A percentile compares a stretch with the other conserved stretches of the same genome.
Evolutionary conservation across 805 yeast species (phyloP).

Genomic region (Grigorovia transvaalensis): DNA sequence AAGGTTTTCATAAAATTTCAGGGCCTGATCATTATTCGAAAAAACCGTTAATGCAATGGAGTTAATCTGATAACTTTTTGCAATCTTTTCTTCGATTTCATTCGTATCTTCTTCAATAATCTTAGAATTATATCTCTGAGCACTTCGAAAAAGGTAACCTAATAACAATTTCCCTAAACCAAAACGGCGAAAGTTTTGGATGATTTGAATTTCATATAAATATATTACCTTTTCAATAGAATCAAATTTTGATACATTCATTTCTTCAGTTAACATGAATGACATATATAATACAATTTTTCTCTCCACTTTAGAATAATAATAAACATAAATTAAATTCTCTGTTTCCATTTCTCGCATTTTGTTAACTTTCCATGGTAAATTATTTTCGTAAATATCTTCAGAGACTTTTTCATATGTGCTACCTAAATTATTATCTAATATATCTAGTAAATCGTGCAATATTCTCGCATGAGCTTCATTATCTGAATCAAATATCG

Average conservation of each 20-base stretch:
- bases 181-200: conserved; percentile 8
- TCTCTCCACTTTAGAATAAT: conserved; percentile 5
- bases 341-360: conserved; percentile 20
- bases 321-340: conserved; percentile 20
- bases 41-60: conserved; percentile 23
- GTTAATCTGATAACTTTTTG: neutral
- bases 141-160: neutral
- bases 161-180: conserved; percentile 16
- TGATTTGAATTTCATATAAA: conserved; percentile 25
- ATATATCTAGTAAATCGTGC: conserved; percentile 6
- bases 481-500: neutral
- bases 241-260: conserved; percentile 6
- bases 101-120: neutral
- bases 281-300: conserved; percentile 14
- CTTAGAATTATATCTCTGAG: neutral
- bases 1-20: conserved; percentile 13
- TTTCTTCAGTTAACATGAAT: conserved; percentile 21
- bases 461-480: neutral
- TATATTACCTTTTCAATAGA: conserved; percentile 15
- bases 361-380: conserved; percentile 20
- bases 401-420: conserved; percentile 11
- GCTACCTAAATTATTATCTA: conserved; percentile 19
- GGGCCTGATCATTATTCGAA: conserved; percentile 17
- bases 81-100: neutral
- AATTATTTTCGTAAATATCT: conserved; percentile 13